Base-by-base conservation (phyloP, 108 stramenopile genomes). In the Skeletonema grethae region DNA sequence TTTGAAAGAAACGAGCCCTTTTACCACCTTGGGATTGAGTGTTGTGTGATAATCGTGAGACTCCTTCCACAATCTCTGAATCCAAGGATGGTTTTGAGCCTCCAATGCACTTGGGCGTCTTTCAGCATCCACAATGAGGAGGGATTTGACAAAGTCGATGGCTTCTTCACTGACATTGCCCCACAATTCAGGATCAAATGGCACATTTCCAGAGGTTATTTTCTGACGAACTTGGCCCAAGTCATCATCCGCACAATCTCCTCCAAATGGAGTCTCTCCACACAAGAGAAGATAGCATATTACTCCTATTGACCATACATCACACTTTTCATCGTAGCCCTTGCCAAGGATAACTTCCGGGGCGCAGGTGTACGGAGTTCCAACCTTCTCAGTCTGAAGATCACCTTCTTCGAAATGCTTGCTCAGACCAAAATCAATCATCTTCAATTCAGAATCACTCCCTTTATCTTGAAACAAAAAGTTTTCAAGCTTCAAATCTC, bases 321-420 rank as follows among this genome's bases (percentile, higher is more conserved):
- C 98, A 67, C 98, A 99, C 16, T 88, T 89, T 64, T 93, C 89
- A 15, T 96, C 97, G 89, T 99, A 99, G 13, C 90, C 92, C 67
- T 97, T 97, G 84, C 95, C 93, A 57, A 99, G 72, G 66, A 79
- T 79, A 12, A 98, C 96, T 80, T 99, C 98, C 1, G 99, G 99
- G 15, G 97, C 97, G 28, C 97, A 95, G 58, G 94, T 97, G 85
- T 98, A 99, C 4, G 94, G 86, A 8, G 96, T 95, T 18, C 98
- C 98, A 2, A 97, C 95, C 8, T 94, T 93, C 53, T 90, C 87
- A 57, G 85, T 90, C 39, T 92, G 76, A 57, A 89, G 65, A 72
- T 92, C 90, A 22, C 92, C 92, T 16, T 86, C 85, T 29, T 84
- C 82, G 76, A 89, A 96, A 79, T 96, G 95, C 13, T 93, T 93